A percentile compares a stretch with the other conserved stretches of the same genome.
These are phyloP conservation scores for Aurinia saxatilis DNA, from an alignment of 345 rosid species.

Conservation along the genomic window DNA sequence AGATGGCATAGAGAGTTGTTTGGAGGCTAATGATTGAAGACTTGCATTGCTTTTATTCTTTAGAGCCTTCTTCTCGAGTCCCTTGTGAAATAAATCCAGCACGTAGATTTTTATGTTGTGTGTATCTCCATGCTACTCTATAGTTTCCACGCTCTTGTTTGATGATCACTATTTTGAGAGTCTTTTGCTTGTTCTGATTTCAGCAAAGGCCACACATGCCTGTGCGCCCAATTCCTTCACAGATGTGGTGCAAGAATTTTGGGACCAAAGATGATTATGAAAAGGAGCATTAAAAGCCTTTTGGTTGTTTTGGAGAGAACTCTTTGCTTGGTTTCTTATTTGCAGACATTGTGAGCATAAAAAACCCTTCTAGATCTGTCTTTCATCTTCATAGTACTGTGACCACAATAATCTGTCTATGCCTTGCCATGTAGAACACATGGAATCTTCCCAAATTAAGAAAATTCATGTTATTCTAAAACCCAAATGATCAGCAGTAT, in stretches of 20 bases:
- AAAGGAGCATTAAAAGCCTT: slow-evolving; percentile 23
- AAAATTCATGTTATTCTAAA: not conserved
- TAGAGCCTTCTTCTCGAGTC: not conserved
- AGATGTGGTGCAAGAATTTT: slow-evolving; percentile 98
- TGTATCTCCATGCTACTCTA: not conserved
- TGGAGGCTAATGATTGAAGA: not conserved
- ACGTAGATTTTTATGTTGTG: not conserved
- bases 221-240: slow-evolving; percentile 94
- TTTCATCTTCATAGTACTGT: not conserved
- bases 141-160: slow-evolving; percentile 8
- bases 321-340: not conserved
- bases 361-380: slow-evolving; percentile 1
- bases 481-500: not conserved
- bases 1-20: slow-evolving; percentile 3
- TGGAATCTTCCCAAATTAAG: slow-evolving; percentile 14
- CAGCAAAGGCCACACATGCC: slow-evolving; percentile 99
- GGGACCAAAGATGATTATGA: slow-evolving; percentile 67
- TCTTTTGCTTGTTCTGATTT: not conserved
- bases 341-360: slow-evolving; percentile 24
- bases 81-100: not conserved
- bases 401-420: slow-evolving; percentile 13
- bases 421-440: slow-evolving; percentile 21
- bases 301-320: slow-evolving; percentile 8
- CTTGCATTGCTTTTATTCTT: not conserved
- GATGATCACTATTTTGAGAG: not conserved